phyloP scores from a whole-genome alignment of 148 eudicot species.

The Spergularia bocconei region DNA sequence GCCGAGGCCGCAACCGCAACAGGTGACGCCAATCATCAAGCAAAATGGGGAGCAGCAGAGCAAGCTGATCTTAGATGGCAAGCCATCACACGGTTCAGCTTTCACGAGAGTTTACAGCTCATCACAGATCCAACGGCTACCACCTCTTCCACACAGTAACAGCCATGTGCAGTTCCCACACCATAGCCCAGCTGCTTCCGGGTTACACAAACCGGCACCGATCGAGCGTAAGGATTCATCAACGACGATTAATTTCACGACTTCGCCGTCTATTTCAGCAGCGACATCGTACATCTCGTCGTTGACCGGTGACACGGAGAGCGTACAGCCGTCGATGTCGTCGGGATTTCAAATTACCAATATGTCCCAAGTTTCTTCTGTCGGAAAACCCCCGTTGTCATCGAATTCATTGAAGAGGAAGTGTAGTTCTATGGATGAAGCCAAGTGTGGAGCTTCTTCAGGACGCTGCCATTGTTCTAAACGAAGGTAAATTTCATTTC shows the following conservation, averaged over 20 bases:
- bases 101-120: slow-evolving; percentile 36
- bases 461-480: slow-evolving; percentile 89
- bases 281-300: slow-evolving; percentile 64
- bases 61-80: slow-evolving; percentile 25
- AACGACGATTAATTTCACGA: slow-evolving; percentile 57
- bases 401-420: slow-evolving; percentile 64
- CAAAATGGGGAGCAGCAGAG: neutral
- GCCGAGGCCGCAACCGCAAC: neutral
- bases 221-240: slow-evolving; percentile 38
- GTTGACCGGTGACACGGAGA: slow-evolving; percentile 66
- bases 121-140: slow-evolving; percentile 65
- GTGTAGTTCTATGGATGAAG: slow-evolving; percentile 69
- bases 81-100: slow-evolving; percentile 28
- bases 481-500: slow-evolving; percentile 48
- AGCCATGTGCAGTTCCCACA: neutral
- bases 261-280: slow-evolving; percentile 36
- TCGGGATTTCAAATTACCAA: slow-evolving; percentile 88
- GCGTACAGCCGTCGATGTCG: slow-evolving; percentile 64
- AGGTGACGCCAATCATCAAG: neutral
- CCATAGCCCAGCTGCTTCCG: neutral
- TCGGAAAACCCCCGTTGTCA: slow-evolving; percentile 66
- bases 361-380: slow-evolving; percentile 64
- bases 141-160: slow-evolving; percentile 44
- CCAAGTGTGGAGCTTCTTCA: slow-evolving; percentile 62
- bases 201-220: slow-evolving; percentile 16